Percentiles rank a stretch among this genome's conserved stretches.
phyloP scores from a whole-genome alignment of 768 basidiomycete genomes.

The Tubosaeta brunneosetosa region DNA sequence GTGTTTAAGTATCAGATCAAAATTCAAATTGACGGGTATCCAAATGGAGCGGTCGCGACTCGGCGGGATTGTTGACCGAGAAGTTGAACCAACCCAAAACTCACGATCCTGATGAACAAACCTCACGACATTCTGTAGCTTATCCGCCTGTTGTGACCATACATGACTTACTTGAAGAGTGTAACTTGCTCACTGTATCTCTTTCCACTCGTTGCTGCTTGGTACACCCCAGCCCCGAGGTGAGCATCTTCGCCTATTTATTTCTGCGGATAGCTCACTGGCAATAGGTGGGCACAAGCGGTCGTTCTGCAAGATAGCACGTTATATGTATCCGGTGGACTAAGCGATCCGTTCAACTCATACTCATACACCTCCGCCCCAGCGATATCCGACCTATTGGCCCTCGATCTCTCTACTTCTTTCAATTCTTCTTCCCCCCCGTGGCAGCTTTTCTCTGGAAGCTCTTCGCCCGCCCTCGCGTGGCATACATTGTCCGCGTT shows the following conservation, averaged over 20 bases:
- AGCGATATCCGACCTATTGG: constrained; percentile 64
- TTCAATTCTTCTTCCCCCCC: constrained; percentile 64
- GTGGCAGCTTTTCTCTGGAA: constrained; percentile 55
- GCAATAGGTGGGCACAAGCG: constrained; percentile 80
- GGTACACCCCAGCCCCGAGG: constrained; percentile 26
- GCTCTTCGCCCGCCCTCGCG: constrained; percentile 55
- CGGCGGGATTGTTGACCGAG: not conserved
- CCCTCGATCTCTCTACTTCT: constrained; percentile 55
- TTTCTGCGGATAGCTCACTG: constrained; percentile 6
- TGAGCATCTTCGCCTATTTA: not conserved
- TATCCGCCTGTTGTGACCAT: constrained; percentile 5
- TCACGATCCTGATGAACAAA: constrained; percentile 16
- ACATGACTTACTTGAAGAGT: constrained; percentile 8
- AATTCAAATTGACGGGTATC: constrained; percentile 1
- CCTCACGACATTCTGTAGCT: constrained; percentile 15
- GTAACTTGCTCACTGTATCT: constrained; percentile 11
- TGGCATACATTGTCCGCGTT: constrained; percentile 79
- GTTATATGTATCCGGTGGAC: constrained; percentile 76
- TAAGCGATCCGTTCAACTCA: constrained; percentile 63
- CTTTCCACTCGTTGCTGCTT: constrained; percentile 14
- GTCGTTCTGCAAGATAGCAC: constrained; percentile 50
- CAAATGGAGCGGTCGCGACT: constrained; percentile 5
- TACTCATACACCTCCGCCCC: constrained; percentile 75
- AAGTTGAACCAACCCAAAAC: not conserved
- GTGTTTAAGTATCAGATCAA: not conserved